A percentile compares a stretch with the other conserved stretches of the same genome.
Conservation (phyloP, 768 basidiomycete species). For the Leucocoprinus leucothites region DNA sequence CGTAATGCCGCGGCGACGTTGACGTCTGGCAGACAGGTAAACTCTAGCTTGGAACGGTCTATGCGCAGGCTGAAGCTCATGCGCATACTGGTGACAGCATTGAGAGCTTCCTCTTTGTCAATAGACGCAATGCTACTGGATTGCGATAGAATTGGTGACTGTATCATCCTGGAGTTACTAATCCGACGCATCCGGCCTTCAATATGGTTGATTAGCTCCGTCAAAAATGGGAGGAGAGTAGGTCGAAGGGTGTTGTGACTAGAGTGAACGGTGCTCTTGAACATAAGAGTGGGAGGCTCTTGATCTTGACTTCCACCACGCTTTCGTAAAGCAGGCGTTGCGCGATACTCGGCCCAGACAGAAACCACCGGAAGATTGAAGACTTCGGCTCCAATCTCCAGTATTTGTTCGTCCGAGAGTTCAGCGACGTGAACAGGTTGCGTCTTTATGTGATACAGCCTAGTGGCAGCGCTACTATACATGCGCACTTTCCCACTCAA, state of each 20-base stretch:
- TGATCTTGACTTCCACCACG: constrained; percentile 24
- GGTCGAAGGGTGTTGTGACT: constrained; percentile 86
- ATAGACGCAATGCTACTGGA: constrained; percentile 17
- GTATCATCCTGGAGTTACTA: constrained; percentile 26
- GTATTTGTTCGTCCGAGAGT: constrained; percentile 50
- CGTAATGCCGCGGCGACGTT: constrained; percentile 86
- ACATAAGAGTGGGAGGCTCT: constrained; percentile 63
- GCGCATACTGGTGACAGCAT: constrained; percentile 49
- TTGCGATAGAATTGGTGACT: constrained; percentile 15
- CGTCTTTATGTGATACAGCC: constrained; percentile 35
- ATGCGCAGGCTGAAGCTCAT: constrained; percentile 89
- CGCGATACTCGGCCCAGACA: constrained; percentile 80
- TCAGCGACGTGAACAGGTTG: constrained; percentile 34
- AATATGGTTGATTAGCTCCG: constrained; percentile 66
- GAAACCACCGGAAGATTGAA: constrained; percentile 76
- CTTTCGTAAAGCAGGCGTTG: constrained; percentile 45
- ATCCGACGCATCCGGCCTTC: constrained; percentile 66
- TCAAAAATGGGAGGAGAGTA: constrained; percentile 79
- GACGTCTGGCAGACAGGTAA: constrained; percentile 89
- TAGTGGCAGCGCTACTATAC: constrained; percentile 47
- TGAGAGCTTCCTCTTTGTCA: constrained; percentile 17
- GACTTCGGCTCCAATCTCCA: constrained; percentile 53
- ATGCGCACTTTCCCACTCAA: constrained; percentile 82
- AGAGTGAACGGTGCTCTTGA: constrained; percentile 87
- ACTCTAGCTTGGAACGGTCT: constrained; percentile 80